Base-by-base conservation (phyloP, 139 green algal genomes). In the Chlamydomonas incerta region DNA sequence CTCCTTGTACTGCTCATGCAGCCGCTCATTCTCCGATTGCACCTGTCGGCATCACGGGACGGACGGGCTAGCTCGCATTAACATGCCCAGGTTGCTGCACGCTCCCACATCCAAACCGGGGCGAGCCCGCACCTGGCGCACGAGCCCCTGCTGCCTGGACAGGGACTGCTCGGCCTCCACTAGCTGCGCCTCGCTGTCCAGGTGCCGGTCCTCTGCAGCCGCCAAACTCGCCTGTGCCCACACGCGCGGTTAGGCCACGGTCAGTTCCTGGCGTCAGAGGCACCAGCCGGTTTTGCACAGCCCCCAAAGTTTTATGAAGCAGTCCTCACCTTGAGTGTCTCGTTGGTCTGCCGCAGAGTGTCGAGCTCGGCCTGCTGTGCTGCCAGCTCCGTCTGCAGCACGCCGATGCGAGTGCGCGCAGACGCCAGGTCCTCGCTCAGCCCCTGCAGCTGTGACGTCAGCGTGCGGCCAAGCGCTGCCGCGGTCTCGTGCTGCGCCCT, bases 401-500 rank as follows among this genome's bases (percentile, higher is more conserved):
- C 67, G 24, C 80, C 34, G 26, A 86, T 86, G 68, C 80, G 80
- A 1, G 68, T 86, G 80, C 80, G 80, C 9, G 80, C 55, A 23
- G 66, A 37, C 4, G 79, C 47, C 23, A 75, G 63, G 66, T 76
- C 66, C 13, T 63, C 66, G 28, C 46, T 55, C 20, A 84, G 77
- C 23, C 4, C 73, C 83, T 77, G 67, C 14, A 73, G 65, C 50
- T 88, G 74, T 0, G 55, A 34, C 26, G 33, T 55, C 31, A 88
- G 65, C 34, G 50, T 14, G 5, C 21, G 60, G 0, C 26, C 41
- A 13, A 68, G 66, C 4, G 35, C 55, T 0, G 34, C 74, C 0
- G 83, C 33, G 0, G 50, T 52, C 73, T 88, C 83, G 23, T 88
- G 68, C 66, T 88, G 83, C 24, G 77, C 34, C 35, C 55, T 55